A percentile compares a stretch with the other conserved stretches of the same genome.
Evolutionary conservation across 2,329 filamentous ascomycete species (phyloP).

Genomic region (Aspergillus sergii): DNA sequence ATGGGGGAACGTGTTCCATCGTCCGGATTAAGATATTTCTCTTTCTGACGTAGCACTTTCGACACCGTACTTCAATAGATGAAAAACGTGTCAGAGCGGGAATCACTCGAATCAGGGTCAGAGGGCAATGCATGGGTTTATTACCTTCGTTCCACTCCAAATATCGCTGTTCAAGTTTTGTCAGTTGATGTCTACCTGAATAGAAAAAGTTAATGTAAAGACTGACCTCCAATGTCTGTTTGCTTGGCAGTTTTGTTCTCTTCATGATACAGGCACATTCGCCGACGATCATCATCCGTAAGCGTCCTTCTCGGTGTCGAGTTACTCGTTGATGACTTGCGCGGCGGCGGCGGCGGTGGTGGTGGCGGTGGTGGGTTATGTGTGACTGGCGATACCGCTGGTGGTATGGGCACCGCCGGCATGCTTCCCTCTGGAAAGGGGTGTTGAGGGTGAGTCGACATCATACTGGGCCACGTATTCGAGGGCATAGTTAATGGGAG

Average conservation of each 20-base stretch:
- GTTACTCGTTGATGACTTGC: conserved; percentile 45
- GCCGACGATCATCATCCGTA: conserved; percentile 84
- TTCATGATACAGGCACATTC: conserved; percentile 93
- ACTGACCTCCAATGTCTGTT: conserved; percentile 86
- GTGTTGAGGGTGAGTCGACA: conserved; percentile 68
- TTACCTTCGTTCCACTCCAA: conserved; percentile 97
- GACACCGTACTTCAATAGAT: conserved; percentile 79
- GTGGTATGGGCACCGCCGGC: conserved; percentile 57
- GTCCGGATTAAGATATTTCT: conserved; percentile 85
- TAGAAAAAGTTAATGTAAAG: conserved; percentile 1
- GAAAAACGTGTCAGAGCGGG: conserved; percentile 17
- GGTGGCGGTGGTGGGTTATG: not conserved
- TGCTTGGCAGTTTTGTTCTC: conserved; percentile 90
- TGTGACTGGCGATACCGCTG: conserved; percentile 56
- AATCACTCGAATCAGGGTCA: conserved; percentile 11
- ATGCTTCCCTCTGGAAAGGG: conserved; percentile 58
- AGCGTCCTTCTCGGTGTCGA: conserved; percentile 81
- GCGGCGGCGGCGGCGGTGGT: conserved; percentile 33
- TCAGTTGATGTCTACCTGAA: conserved; percentile 19
- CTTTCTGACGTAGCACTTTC: conserved; percentile 91
- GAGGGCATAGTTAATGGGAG: conserved; percentile 73
- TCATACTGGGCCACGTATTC: conserved; percentile 76
- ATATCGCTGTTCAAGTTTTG: conserved; percentile 62
- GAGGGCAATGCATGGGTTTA: conserved; percentile 10
- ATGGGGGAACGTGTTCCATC: conserved; percentile 77